These are phyloP conservation scores for Lepraria neglecta DNA, from an alignment of 495 filamentous ascomycete species.

Conservation along the genomic window DNA sequence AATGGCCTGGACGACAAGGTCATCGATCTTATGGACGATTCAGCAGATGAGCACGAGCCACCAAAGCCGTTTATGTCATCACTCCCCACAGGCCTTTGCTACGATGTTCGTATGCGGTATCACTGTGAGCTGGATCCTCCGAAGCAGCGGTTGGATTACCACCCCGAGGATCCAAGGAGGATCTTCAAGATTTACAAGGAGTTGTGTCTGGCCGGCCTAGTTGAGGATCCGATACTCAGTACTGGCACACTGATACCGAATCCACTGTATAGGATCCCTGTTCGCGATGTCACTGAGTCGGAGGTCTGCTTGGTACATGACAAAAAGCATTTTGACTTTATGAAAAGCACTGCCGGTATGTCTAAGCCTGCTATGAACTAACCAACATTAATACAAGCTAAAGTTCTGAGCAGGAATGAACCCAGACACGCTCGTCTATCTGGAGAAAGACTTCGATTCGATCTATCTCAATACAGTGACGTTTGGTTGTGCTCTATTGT, in stretches of 20 bases:
- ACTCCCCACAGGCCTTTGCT: constrained; percentile 68
- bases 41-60: constrained; percentile 18
- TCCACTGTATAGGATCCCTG: constrained; percentile 69
- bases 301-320: constrained; percentile 78
- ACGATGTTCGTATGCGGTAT: constrained; percentile 87
- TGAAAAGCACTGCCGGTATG: constrained; percentile 53
- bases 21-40: constrained; percentile 16
- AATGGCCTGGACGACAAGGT: constrained; percentile 11
- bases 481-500: constrained; percentile 70
- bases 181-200: constrained; percentile 86
- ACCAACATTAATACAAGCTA: not conserved
- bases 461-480: constrained; percentile 84
- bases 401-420: constrained; percentile 11
- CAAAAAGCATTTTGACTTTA: constrained; percentile 67
- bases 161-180: constrained; percentile 88
- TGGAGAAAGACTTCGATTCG: constrained; percentile 67
- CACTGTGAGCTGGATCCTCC: constrained; percentile 72
- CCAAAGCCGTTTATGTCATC: constrained; percentile 20
- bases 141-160: constrained; percentile 53
- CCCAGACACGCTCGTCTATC: constrained; percentile 51
- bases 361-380: constrained; percentile 27
- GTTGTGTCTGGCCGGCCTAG: constrained; percentile 69
- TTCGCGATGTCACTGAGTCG: constrained; percentile 63
- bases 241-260: constrained; percentile 45
- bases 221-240: constrained; percentile 49